Evolutionary conservation across 768 basidiomycete genomes (phyloP).

Genomic region (Kwoniella botswanensis): DNA sequence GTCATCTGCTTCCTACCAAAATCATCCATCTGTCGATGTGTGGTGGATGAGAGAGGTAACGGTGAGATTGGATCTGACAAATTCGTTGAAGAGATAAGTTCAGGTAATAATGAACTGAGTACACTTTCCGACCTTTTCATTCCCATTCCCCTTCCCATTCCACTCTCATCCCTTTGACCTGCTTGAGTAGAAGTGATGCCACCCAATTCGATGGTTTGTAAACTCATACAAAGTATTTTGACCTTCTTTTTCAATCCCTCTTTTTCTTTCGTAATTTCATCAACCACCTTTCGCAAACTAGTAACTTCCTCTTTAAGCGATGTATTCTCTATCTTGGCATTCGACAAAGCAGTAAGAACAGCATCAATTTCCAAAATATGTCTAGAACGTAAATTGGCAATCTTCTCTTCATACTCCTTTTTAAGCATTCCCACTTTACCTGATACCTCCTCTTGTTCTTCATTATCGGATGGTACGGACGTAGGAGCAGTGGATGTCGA

Average conservation of each 20-base stretch:
- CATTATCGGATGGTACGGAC: slow-evolving; percentile 12
- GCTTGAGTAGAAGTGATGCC: neutral
- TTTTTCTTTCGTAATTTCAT: slow-evolving; percentile 15
- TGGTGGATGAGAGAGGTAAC: neutral
- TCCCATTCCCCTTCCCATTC: neutral
- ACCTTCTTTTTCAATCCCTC: slow-evolving; percentile 18
- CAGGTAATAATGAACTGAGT: slow-evolving; percentile 13
- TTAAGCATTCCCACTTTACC: neutral
- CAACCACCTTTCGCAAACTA: slow-evolving; percentile 9
- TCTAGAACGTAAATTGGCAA: slow-evolving; percentile 11
- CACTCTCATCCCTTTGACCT: neutral
- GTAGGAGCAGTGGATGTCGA: slow-evolving; percentile 18
- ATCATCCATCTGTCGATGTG: neutral
- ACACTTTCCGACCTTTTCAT: slow-evolving; percentile 15
- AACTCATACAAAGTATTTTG: slow-evolving; percentile 8
- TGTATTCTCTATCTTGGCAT: slow-evolving; percentile 17
- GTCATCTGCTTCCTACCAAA: slow-evolving; percentile 6
- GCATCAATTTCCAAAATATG: slow-evolving; percentile 34
- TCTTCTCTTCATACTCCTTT: slow-evolving; percentile 11
- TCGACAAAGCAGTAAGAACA: slow-evolving; percentile 21
- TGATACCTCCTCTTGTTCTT: slow-evolving; percentile 3
- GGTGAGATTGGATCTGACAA: neutral
- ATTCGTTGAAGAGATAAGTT: slow-evolving; percentile 1
- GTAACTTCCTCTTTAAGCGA: slow-evolving; percentile 23
- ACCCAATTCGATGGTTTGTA: slow-evolving; percentile 1